Evolutionary conservation across 1,284 basidiomycete species (phyloP).

Genomic region (Cronartium ribicola): DNA sequence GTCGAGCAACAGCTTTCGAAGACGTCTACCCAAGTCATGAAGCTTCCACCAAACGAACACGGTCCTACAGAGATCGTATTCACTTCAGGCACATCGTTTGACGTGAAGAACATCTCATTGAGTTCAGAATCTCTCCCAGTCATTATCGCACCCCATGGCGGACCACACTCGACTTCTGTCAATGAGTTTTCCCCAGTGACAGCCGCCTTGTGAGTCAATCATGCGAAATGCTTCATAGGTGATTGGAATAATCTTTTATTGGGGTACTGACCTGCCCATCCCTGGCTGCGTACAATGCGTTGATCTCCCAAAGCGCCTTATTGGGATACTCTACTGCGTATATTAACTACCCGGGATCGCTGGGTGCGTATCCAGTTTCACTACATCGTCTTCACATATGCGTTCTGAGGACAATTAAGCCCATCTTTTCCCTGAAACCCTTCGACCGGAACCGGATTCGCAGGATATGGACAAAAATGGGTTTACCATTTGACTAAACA

Average conservation of each 20-base stretch:
- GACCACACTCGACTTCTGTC: slow-evolving; percentile 60
- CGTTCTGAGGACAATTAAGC: background rate
- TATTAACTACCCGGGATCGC: slow-evolving; percentile 68
- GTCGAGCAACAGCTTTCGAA: slow-evolving; percentile 41
- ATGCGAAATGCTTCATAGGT: too few species aligned
- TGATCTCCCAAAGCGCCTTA: slow-evolving; percentile 54
- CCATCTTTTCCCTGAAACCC: background rate
- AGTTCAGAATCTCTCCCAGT: slow-evolving; percentile 45
- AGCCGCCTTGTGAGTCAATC: slow-evolving; percentile 39
- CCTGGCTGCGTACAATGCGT: background rate
- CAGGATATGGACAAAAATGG: slow-evolving; percentile 56
- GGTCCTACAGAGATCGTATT: slow-evolving; percentile 47
- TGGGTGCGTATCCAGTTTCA: slow-evolving; percentile 52
- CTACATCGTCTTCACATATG: background rate
- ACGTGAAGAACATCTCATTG: background rate
- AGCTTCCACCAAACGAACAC: slow-evolving; percentile 54
- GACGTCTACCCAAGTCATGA: slow-evolving; percentile 58
- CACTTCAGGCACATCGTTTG: background rate
- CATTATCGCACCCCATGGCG: slow-evolving; percentile 64
- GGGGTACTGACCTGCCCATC: background rate
- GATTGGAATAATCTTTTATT: too few species aligned
- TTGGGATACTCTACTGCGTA: slow-evolving; percentile 64
- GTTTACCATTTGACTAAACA: slow-evolving; percentile 57
- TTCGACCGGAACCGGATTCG: background rate
- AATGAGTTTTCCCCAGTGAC: slow-evolving; percentile 26